A percentile compares a stretch with the other conserved stretches of the same genome.
phyloP scores from a whole-genome alignment of 2,329 filamentous ascomycete genomes.

The Talaromyces atroroseus region DNA sequence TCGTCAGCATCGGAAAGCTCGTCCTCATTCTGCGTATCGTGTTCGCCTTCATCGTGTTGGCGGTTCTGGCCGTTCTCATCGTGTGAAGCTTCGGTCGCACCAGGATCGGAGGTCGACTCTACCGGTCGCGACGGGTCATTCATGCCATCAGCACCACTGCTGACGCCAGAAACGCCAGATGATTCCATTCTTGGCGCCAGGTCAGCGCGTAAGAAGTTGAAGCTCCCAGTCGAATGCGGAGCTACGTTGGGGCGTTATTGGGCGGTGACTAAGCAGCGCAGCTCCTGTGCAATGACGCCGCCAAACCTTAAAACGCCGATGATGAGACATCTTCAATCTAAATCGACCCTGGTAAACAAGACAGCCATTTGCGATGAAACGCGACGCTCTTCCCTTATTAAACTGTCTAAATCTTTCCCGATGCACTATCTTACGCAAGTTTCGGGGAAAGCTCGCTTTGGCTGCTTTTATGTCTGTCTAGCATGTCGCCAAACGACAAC shows the following conservation, averaged over 20 bases:
- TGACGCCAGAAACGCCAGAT: slow-evolving; percentile 8
- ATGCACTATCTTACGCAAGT: slow-evolving; percentile 1
- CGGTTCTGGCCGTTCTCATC: neutral
- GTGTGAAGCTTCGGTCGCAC: neutral
- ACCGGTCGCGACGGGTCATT: neutral
- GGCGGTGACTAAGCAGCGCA: slow-evolving; percentile 14
- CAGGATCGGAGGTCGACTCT: neutral
- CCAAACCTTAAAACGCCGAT: neutral
- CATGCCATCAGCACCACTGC: neutral
- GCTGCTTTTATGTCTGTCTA: slow-evolving; percentile 22
- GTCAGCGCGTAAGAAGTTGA: slow-evolving; percentile 8
- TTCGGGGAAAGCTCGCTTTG: neutral
- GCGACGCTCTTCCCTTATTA: neutral
- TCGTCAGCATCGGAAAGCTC: slow-evolving; percentile 13
- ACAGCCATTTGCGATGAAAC: neutral
- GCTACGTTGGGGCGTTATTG: slow-evolving; percentile 3
- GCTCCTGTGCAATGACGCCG: slow-evolving; percentile 8
- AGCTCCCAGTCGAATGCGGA: slow-evolving; percentile 7
- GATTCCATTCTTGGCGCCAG: slow-evolving; percentile 13
- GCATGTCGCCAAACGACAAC: slow-evolving; percentile 26
- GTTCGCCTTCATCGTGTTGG: slow-evolving; percentile 16
- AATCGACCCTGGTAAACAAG: neutral
- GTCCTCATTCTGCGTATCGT: slow-evolving; percentile 13
- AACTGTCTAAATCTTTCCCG: neutral
- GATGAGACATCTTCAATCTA: neutral